These are phyloP conservation scores for Saccharomycopsis javanensis DNA, from an alignment of 805 yeast species.

Conservation along the genomic window DNA sequence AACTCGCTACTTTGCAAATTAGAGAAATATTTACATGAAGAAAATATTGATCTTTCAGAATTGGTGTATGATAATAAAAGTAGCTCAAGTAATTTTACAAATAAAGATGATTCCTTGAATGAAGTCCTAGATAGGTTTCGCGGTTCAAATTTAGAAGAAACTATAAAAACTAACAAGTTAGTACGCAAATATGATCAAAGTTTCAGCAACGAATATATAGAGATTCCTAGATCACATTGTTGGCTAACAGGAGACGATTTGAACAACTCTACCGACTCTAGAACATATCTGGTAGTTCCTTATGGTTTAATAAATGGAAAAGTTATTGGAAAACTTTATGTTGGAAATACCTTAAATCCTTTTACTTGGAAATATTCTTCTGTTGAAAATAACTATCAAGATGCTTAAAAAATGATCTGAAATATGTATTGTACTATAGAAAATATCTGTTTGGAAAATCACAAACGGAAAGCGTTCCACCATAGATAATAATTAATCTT, in stretches of 20 bases:
- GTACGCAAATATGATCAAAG: neutral
- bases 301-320: conserved; percentile 83
- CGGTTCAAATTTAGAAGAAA: neutral
- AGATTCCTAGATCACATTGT: conserved; percentile 87
- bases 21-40: conserved; percentile 9
- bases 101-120: neutral
- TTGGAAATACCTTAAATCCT: conserved; percentile 36
- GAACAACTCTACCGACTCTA: conserved; percentile 76
- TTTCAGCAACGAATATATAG: conserved; percentile 40
- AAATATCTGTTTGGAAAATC: conserved; percentile 3
- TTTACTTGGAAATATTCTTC: conserved; percentile 43
- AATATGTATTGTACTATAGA: neutral
- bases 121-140: neutral
- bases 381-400: conserved; percentile 34
- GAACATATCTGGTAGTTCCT: conserved; percentile 85
- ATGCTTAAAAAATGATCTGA: neutral
- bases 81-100: neutral
- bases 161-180: neutral
- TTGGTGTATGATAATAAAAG: neutral
- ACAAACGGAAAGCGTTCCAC: no score
- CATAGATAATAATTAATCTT: neutral
- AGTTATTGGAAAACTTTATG: conserved; percentile 60
- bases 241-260: conserved; percentile 97
- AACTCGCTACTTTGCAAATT: conserved; percentile 33
- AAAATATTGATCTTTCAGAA: neutral